Evolutionary conservation across 371 early-diverging fungal species (phyloP).

Genomic region (Conidiobolus incongruus): DNA sequence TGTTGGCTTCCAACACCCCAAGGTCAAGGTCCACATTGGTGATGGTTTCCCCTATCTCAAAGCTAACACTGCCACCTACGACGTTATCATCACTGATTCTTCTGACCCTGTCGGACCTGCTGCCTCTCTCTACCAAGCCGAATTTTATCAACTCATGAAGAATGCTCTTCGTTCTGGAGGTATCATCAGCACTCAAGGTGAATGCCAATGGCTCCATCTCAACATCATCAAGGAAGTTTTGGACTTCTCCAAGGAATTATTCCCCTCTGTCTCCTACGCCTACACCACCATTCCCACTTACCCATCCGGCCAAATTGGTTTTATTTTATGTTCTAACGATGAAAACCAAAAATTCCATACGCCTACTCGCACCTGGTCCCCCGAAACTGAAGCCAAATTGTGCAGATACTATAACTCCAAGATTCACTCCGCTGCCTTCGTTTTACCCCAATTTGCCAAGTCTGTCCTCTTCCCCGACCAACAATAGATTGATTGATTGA

Average conservation of each 20-base stretch:
- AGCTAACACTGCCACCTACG: slow-evolving; percentile 64
- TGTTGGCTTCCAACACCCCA: slow-evolving; percentile 80
- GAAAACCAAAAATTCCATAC: slow-evolving; percentile 33
- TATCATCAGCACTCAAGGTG: slow-evolving; percentile 87
- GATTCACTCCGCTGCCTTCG: slow-evolving; percentile 82
- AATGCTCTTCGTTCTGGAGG: slow-evolving; percentile 77
- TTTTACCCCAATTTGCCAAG: slow-evolving; percentile 77
- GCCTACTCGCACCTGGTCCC: slow-evolving; percentile 55
- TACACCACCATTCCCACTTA: slow-evolving; percentile 89
- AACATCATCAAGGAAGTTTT: slow-evolving; percentile 70
- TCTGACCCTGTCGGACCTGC: slow-evolving; percentile 95
- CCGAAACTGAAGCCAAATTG: slow-evolving; percentile 53
- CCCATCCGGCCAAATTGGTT: slow-evolving; percentile 92
- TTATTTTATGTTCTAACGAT: slow-evolving; percentile 75
- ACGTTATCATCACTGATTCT: slow-evolving; percentile 96
- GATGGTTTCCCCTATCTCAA: slow-evolving; percentile 86
- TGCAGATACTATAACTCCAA: slow-evolving; percentile 81
- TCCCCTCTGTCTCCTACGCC: slow-evolving; percentile 78
- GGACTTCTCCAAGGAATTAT: slow-evolving; percentile 48
- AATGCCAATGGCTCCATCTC: slow-evolving; percentile 94
- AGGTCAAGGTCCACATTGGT: slow-evolving; percentile 78
- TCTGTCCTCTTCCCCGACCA: too few species aligned
- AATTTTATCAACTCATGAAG: slow-evolving; percentile 79
- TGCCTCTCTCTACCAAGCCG: slow-evolving; percentile 72
- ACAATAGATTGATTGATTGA: too few species aligned